Evolutionary conservation across 148 eudicot genomes (phyloP).

Genomic region (Arbutus unedo): DNA sequence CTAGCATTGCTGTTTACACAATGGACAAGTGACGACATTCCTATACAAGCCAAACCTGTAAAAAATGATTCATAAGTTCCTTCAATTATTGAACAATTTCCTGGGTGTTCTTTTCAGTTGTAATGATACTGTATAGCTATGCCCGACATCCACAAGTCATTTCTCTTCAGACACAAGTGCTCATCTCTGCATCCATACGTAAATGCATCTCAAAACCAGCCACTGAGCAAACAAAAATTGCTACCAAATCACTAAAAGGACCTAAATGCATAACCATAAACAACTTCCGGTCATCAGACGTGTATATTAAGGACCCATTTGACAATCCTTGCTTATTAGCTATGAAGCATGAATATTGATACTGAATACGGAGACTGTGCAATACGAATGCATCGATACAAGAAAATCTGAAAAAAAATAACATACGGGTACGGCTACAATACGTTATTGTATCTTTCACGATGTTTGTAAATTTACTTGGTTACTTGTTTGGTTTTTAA

Average conservation of each 20-base stretch:
- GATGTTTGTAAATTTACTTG: no score
- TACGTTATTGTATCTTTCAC: no score
- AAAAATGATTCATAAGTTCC: not conserved
- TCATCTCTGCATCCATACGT: not conserved
- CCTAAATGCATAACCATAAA: not conserved
- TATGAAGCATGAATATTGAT: no score
- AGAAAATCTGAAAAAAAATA: no score
- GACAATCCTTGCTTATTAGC: no score
- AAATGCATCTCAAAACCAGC: not conserved
- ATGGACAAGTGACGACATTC: not conserved
- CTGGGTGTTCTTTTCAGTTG: not conserved
- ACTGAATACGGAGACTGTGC: no score
- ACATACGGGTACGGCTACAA: no score
- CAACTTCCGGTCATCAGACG: not conserved
- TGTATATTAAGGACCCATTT: not conserved
- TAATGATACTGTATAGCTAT: not conserved
- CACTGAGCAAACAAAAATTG: constrained; percentile 4
- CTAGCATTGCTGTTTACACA: no score
- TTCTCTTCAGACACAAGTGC: constrained; percentile 7
- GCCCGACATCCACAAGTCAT: not conserved
- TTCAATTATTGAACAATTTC: not conserved
- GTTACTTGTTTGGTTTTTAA: no score
- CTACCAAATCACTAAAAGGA: not conserved
- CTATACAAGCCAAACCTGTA: constrained; percentile 8
- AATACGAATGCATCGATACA: no score